Percentiles rank a stretch among this genome's conserved stretches.
Evolutionary conservation across 257 asterid species (phyloP).

Genomic region (Solanum habrochaites): DNA sequence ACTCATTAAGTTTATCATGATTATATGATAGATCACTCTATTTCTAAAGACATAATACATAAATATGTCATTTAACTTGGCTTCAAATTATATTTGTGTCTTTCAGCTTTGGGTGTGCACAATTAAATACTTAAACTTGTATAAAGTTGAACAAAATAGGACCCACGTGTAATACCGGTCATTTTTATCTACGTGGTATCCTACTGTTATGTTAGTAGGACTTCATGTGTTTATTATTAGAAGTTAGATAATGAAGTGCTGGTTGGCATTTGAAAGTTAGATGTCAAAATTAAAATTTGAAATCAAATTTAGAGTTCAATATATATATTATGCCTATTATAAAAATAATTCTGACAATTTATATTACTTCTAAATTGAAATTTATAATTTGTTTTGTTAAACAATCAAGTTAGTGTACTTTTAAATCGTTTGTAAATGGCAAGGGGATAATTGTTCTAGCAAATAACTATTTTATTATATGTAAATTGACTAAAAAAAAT

Average conservation of each 20-base stretch:
- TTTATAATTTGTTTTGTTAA: not conserved
- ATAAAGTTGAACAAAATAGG: no score
- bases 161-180: no score
- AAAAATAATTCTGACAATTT: not conserved
- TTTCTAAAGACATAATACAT: not conserved
- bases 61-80: no score
- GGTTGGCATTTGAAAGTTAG: no score
- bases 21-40: not conserved
- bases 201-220: no score
- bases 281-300: no score
- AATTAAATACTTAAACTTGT: no score
- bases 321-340: not conserved
- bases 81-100: rapidly evolving
- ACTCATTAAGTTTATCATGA: not conserved
- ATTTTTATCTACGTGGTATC: no score
- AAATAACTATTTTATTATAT: not conserved
- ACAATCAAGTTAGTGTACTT: not conserved
- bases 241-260: no score
- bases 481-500: not conserved
- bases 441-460: not conserved
- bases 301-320: no score
- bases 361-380: not conserved
- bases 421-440: not conserved
- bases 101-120: rapidly evolving
- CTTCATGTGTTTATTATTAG: no score